A percentile compares a stretch with the other conserved stretches of the same genome.
Conservation (phyloP, 768 basidiomycete genomes). For the Punctularia strigosozonata region DNA sequence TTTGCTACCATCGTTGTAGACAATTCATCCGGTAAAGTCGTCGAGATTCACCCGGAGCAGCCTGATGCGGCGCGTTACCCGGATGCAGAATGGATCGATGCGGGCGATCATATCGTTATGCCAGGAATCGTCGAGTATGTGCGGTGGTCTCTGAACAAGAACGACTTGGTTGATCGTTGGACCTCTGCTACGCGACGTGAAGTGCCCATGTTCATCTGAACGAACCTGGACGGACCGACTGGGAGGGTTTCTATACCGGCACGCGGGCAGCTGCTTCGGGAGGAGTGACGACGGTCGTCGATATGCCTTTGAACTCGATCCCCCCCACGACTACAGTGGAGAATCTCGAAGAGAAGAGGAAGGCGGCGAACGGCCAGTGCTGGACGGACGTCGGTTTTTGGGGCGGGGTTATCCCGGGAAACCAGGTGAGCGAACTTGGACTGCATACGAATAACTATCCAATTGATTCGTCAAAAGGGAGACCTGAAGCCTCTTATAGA, state of each 20-base stretch:
- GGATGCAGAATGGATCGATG: conserved; percentile 20
- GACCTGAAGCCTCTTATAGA: conserved; percentile 67
- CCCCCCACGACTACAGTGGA: conserved; percentile 86
- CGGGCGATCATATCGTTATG: conserved; percentile 28
- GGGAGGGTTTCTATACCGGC: conserved; percentile 94
- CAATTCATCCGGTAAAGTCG: conserved; percentile 26
- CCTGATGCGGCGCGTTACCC: conserved; percentile 10
- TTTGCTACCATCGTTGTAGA: conserved; percentile 33
- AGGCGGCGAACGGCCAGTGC: conserved; percentile 61
- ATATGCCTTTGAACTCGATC: conserved; percentile 97
- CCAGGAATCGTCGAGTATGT: conserved; percentile 47
- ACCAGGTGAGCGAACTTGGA: conserved; percentile 40
- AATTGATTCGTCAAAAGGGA: conserved; percentile 26
- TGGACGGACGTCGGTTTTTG: conserved; percentile 83
- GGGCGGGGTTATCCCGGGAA: conserved; percentile 92
- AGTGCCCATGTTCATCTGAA: conserved; percentile 91
- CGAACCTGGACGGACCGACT: conserved; percentile 85
- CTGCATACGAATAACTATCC: background rate
- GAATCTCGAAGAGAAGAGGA: conserved; percentile 61
- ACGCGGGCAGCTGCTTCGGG: conserved; percentile 85
- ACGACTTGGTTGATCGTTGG: background rate
- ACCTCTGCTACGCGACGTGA: background rate
- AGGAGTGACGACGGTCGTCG: conserved; percentile 90
- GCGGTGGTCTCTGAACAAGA: background rate
- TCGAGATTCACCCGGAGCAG: conserved; percentile 16